A percentile compares a stretch with the other conserved stretches of the same genome.
Evolutionary conservation across 192 early-diverging fungal species (phyloP).

Genomic region (Linderina pennispora): DNA sequence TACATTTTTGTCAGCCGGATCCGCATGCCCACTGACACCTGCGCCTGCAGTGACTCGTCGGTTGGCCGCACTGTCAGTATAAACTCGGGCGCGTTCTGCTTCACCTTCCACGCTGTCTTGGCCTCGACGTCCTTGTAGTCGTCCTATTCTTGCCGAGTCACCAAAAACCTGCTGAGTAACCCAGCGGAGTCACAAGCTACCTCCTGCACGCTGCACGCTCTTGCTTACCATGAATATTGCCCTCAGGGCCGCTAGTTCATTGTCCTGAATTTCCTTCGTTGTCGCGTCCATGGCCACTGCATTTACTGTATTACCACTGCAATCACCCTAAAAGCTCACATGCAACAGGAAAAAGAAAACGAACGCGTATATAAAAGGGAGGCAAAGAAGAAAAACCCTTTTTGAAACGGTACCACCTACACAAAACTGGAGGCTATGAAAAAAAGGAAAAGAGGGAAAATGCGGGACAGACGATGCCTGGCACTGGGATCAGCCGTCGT

Average conservation of each 20-base stretch:
- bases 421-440: background rate
- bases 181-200: no score
- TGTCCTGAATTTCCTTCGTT: constrained; percentile 53
- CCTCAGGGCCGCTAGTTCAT: constrained; percentile 65
- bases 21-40: constrained; percentile 25
- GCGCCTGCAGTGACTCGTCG: constrained; percentile 18
- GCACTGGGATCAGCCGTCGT: no score
- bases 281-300: constrained; percentile 25
- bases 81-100: constrained; percentile 31
- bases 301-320: constrained; percentile 16
- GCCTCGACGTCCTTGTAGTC: constrained; percentile 36
- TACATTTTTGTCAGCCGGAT: constrained; percentile 59
- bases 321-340: no score
- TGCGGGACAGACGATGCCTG: background rate
- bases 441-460: background rate
- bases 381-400: no score
- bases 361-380: background rate
- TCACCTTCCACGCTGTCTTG: constrained; percentile 42
- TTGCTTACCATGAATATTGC: constrained; percentile 49
- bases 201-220: no score
- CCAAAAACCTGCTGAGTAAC: no score
- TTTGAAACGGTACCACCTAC: background rate
- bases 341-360: background rate
- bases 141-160: constrained; percentile 24
- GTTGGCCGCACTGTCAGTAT: constrained; percentile 20